phyloP scores from a whole-genome alignment of 371 early-diverging fungal species.

The Nematocida sp. region DNA sequence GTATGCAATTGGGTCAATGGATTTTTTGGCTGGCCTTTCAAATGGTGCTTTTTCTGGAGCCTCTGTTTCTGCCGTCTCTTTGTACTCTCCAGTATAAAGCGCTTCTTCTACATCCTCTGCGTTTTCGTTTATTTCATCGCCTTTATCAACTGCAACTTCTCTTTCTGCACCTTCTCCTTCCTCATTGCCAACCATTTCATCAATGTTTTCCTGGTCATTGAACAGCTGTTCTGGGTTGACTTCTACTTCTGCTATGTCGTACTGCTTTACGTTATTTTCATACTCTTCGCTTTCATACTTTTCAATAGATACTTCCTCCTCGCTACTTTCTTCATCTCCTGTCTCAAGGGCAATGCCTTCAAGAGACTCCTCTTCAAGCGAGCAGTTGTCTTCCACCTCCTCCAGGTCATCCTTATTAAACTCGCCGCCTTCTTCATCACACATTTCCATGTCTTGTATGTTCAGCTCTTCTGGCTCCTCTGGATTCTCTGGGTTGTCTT shows the following conservation, averaged over 20 bases:
- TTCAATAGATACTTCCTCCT: slow-evolving; percentile 47
- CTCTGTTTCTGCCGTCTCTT: slow-evolving; percentile 28
- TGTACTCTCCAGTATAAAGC: slow-evolving; percentile 15
- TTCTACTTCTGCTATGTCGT: slow-evolving; percentile 57
- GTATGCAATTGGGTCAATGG: slow-evolving; percentile 23
- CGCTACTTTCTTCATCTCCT: slow-evolving; percentile 29
- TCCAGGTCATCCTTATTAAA: slow-evolving; percentile 31
- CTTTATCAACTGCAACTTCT: slow-evolving; percentile 42
- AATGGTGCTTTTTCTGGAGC: slow-evolving; percentile 18
- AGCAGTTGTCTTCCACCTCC: slow-evolving; percentile 54
- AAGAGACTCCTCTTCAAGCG: slow-evolving; percentile 53
- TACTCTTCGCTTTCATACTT: slow-evolving; percentile 65
- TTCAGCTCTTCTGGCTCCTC: slow-evolving; percentile 59
- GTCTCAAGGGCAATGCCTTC: slow-evolving; percentile 60
- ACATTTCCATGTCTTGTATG: slow-evolving; percentile 61
- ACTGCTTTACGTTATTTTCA: slow-evolving; percentile 44
- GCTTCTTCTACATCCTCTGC: slow-evolving; percentile 32
- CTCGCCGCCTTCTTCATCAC: slow-evolving; percentile 42
- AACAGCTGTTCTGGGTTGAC: slow-evolving; percentile 61
- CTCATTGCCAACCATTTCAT: slow-evolving; percentile 40
- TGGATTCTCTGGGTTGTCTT: slow-evolving; percentile 29
- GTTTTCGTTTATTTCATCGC: slow-evolving; percentile 48
- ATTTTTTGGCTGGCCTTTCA: slow-evolving; percentile 15
- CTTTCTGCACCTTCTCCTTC: slow-evolving; percentile 53
- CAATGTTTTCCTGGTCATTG: slow-evolving; percentile 51